phyloP scores from a whole-genome alignment of 805 yeast species.

The Jamesozyma piceae region DNA sequence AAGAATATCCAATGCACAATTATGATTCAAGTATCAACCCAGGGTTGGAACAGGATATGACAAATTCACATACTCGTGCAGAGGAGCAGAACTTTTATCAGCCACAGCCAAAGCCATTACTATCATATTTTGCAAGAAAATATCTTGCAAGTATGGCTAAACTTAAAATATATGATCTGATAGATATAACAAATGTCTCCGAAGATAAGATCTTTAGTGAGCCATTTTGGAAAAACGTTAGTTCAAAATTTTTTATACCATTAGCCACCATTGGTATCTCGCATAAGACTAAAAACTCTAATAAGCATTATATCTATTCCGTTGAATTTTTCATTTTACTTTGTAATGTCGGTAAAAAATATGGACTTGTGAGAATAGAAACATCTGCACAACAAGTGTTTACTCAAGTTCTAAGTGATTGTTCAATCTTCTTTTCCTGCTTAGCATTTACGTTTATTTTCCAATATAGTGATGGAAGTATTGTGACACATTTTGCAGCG shows the following conservation, averaged over 20 bases:
- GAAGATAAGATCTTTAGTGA: slow-evolving; percentile 8
- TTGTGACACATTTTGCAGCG: slow-evolving; percentile 52
- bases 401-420: slow-evolving; percentile 45
- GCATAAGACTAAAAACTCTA: background rate
- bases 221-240: background rate
- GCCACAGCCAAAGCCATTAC: background rate
- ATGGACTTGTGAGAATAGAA: slow-evolving; percentile 46
- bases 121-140: slow-evolving; percentile 2
- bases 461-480: slow-evolving; percentile 62
- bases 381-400: slow-evolving; percentile 40
- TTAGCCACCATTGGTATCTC: background rate
- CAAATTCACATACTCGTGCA: too few species aligned
- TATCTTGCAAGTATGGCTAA: slow-evolving; percentile 41
- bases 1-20: too few species aligned
- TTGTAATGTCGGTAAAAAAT: slow-evolving; percentile 39
- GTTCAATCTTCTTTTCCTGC: slow-evolving; percentile 46
- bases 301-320: background rate
- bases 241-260: background rate
- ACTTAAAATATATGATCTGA: slow-evolving; percentile 38
- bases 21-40: too few species aligned
- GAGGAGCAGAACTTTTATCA: too few species aligned
- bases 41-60: too few species aligned
- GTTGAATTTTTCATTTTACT: background rate
- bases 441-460: slow-evolving; percentile 40
- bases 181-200: slow-evolving; percentile 36